Evolutionary conservation across 2,329 filamentous ascomycete genomes (phyloP), one percentile per base, ranked within the genome.

Genomic region (Rasamsonia emersonii): DNA sequence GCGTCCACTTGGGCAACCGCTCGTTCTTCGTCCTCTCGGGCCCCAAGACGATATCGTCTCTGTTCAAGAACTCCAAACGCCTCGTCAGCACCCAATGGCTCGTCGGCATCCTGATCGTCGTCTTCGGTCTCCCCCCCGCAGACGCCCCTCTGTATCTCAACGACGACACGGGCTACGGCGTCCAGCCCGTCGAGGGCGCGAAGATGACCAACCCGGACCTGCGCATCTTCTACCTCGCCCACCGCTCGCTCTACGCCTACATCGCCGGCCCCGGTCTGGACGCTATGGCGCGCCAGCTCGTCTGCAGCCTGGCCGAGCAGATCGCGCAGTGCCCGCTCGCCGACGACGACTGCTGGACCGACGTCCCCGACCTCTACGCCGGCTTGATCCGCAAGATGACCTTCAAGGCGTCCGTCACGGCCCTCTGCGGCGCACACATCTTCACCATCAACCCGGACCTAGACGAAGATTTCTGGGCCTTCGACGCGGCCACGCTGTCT

Each of bases 371-470:
- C 25, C 3, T 27, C 9, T 16, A 27, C 18, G 18, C 25, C 25
- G 11, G 8, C n/a, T 27, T 27, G 9, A 27, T 40, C 15, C 21
- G 32, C 9, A 21, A 18, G 5, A n/a, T 35, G 16, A 35, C 38
- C 35, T 40, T 40, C 24, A 13, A 19, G 4, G 23, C 37, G 4
- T 33, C 38, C 21, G 33, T 37, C 6, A 34, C 47, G 3, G 49
- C 56, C 2, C 44, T 64, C 4, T 55, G 62, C 28, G 62, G 62
- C n/a, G 56, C 53, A 3, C 56, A 64, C 36, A 61, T 65, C 43
- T 49, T 61, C 26, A 51, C 62, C 17, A 60, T 64, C 39, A 64
- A 58, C 9, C 51, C 57, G 3, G 53, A 60, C 1, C 51, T 63
- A 13, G 61, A 57, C 49, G 40, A 54, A 19, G 42, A 52, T 9